Evolutionary conservation across 306 rosid genomes (phyloP).

Genomic region (Betula pendula): DNA sequence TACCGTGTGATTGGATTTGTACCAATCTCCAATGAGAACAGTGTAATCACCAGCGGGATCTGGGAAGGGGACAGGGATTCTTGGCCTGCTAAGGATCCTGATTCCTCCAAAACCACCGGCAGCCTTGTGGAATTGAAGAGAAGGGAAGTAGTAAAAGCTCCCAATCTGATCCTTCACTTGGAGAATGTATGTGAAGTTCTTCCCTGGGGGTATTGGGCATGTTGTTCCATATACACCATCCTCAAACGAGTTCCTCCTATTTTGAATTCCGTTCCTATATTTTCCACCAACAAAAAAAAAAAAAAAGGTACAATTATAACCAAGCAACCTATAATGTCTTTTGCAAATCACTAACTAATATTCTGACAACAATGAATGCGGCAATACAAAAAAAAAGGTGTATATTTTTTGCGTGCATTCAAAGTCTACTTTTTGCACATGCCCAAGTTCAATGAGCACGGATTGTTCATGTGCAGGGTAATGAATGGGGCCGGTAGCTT

Average conservation of each 20-base stretch:
- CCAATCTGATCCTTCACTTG: conserved; percentile 99
- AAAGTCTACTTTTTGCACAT: neutral
- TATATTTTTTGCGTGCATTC: neutral
- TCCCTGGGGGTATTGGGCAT: conserved; percentile 93
- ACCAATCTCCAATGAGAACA: conserved; percentile 93
- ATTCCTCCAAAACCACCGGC: conserved; percentile 98
- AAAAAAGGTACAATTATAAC: neutral
- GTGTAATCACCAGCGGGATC: conserved; percentile 90
- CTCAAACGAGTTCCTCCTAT: conserved; percentile 85
- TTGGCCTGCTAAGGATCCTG: conserved; percentile 90
- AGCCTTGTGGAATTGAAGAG: conserved; percentile 92
- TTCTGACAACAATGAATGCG: too few relatives aligned
- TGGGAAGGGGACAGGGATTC: conserved; percentile 89
- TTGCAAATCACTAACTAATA: too few relatives aligned
- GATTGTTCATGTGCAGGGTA: neutral
- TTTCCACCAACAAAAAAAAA: neutral
- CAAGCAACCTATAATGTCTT: too few relatives aligned
- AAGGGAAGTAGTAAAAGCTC: conserved; percentile 88
- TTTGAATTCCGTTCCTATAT: conserved; percentile 81
- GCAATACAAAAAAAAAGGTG: neutral
- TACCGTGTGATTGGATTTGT: conserved; percentile 89
- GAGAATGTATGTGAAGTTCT: conserved; percentile 84
- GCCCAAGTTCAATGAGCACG: neutral
- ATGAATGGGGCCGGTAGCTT: neutral
- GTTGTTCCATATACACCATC: conserved; percentile 93